Evolutionary conservation across 768 basidiomycete species (phyloP), one percentile per base, ranked within the genome.

Genomic region (Chalciporus chontae): DNA sequence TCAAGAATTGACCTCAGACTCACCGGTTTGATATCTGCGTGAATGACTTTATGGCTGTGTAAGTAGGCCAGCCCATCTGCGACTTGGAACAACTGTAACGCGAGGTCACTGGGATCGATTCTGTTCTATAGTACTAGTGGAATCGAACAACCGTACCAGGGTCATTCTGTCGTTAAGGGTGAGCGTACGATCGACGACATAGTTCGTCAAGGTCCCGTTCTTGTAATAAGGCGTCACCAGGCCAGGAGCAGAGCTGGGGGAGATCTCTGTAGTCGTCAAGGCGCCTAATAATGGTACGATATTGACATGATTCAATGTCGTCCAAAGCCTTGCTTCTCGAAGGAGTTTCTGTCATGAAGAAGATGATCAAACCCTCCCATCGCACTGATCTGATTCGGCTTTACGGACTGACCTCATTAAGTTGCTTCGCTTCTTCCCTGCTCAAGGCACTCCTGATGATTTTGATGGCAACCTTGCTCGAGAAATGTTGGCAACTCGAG

Each of bases 1-100:
- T 29, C 46, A 23, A 51, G 7, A 10, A 4, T 17, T 21, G 43
- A 39, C 11, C 4, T 39, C n/a, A 13, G 26, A 49, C 69, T 27
- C 48, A 69, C 69, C 5, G 69, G 70, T 59, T 72, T 73, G 24
- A 73, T 56, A 38, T 74, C 72, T 13, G 69, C 73, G 24, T 73
- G 72, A 17, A 71, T 49, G 5, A 73, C 48, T 5, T 8, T 50
- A 26, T 24, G 37, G 11, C 10, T 24, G 44, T 69, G 67, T 32
- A 67, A 40, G 38, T 61, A 69, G 21, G 46, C 50, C 8, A 67
- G 21, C 23, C 63, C 63, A 39, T 38, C 52, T 5, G 64, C 40
- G 41, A 61, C 8, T 18, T 66, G 53, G 44, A 48, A 61, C 14
- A 57, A 13, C 67, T 67, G 29, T 15, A 40, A 45, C 3, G 18